Percentiles rank a stretch among this genome's conserved stretches.
These are phyloP conservation scores for Elongisporangium prolatum DNA, from an alignment of 352 stramenopile species.

Conservation along the genomic window DNA sequence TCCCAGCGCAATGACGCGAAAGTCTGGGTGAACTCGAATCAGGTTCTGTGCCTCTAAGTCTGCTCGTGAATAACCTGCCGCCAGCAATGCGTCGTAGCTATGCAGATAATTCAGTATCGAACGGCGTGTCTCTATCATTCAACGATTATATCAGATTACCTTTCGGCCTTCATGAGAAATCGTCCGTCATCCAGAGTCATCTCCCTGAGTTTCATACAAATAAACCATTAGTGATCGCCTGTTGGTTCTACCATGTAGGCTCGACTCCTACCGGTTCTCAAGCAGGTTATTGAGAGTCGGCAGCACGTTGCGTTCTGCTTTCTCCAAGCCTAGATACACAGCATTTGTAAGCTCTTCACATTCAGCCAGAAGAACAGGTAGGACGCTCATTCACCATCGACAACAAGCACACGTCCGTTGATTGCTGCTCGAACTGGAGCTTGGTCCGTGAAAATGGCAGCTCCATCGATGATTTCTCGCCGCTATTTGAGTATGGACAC, in stretches of 20 bases:
- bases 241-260: not conserved
- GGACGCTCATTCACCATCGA: conserved; percentile 70
- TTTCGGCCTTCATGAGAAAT: conserved; percentile 89
- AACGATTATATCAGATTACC: conserved; percentile 13
- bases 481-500: conserved; percentile 18
- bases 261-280: conserved; percentile 78
- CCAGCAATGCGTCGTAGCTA: conserved; percentile 62
- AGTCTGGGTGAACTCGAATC: conserved; percentile 87
- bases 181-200: conserved; percentile 93
- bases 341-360: not conserved
- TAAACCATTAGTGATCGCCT: not conserved
- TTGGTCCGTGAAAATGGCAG: conserved; percentile 87
- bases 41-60: conserved; percentile 59
- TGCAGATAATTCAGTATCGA: not conserved
- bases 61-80: conserved; percentile 39
- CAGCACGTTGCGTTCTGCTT: conserved; percentile 95
- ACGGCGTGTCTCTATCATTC: too few species aligned
- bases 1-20: conserved; percentile 91
- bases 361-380: not conserved
- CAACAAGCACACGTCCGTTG: conserved; percentile 89
- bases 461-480: conserved; percentile 64
- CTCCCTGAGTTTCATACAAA: conserved; percentile 33
- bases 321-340: conserved; percentile 75
- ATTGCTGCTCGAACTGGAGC: conserved; percentile 93
- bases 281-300: conserved; percentile 97